These are phyloP conservation scores for Globisporangium echinulatum DNA, from an alignment of 352 stramenopile genomes.

Conservation along the genomic window DNA sequence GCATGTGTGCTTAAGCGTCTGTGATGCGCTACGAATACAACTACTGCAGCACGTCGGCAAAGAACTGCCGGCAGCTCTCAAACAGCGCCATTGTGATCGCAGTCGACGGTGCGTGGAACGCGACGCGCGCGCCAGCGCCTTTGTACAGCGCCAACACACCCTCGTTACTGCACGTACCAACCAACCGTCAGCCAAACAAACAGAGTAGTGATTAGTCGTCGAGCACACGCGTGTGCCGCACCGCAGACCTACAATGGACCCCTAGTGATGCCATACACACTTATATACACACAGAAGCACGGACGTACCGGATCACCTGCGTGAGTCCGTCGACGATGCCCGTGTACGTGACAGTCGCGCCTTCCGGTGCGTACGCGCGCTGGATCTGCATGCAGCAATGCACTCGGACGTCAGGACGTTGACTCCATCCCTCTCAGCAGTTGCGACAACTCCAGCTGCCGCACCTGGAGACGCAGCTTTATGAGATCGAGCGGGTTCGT, in stretches of 20 bases:
- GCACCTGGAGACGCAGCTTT: conserved; percentile 94
- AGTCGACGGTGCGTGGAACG: conserved; percentile 94
- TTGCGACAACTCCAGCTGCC: background rate
- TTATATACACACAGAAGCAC: conserved; percentile 1
- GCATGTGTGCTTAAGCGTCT: too few relatives aligned
- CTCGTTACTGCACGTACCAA: conserved; percentile 46
- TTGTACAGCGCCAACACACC: conserved; percentile 92
- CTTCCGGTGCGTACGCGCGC: conserved; percentile 33
- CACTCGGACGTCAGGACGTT: too few relatives aligned
- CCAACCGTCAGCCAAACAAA: too few relatives aligned
- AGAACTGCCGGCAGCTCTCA: conserved; percentile 81
- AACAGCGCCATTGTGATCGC: conserved; percentile 97
- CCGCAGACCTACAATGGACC: too few relatives aligned
- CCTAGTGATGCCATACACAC: too few relatives aligned
- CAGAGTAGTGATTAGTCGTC: background rate
- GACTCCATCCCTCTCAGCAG: too few relatives aligned
- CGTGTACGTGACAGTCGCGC: conserved; percentile 29
- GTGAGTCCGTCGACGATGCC: conserved; percentile 86
- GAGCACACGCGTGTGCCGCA: background rate
- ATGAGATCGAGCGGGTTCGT: conserved; percentile 97
- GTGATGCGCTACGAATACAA: background rate
- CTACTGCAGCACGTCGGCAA: conserved; percentile 34
- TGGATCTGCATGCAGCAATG: conserved; percentile 26
- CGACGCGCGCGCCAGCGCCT: conserved; percentile 90
- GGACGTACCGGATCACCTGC: conserved; percentile 59